Conservation (phyloP, 1,284 basidiomycete species). For the Leucoagaricus sp. region DNA sequence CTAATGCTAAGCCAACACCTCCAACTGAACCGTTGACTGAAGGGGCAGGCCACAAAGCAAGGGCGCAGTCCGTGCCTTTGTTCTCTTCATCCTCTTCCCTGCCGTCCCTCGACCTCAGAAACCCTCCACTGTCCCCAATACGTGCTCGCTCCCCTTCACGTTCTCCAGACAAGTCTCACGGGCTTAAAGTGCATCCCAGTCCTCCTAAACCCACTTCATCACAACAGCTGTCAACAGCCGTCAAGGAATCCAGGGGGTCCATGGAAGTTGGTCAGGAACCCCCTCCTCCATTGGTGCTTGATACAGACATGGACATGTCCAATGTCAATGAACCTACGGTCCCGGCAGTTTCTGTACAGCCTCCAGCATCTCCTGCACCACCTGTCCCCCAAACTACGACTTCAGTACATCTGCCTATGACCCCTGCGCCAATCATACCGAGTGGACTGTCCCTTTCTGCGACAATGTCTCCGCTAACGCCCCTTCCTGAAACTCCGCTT, state of each 20-base stretch:
- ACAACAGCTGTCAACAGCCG: constrained; percentile 21
- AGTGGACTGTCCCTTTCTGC: constrained; percentile 18
- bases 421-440: constrained; percentile 25
- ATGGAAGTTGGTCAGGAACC: constrained; percentile 29
- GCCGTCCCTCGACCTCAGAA: constrained; percentile 43
- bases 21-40: constrained; percentile 20
- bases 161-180: constrained; percentile 42
- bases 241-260: constrained; percentile 28
- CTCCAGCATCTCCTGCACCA: background rate
- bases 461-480: constrained; percentile 45
- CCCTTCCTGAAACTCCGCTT: constrained; percentile 41
- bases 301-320: constrained; percentile 13
- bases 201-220: constrained; percentile 3
- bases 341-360: background rate
- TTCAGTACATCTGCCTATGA: constrained; percentile 18
- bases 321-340: background rate
- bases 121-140: constrained; percentile 42
- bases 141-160: constrained; percentile 39
- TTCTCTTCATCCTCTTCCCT: constrained; percentile 33
- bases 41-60: constrained; percentile 26
- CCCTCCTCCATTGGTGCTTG: background rate
- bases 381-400: background rate
- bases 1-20: constrained; percentile 20
- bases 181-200: constrained; percentile 30
- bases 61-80: constrained; percentile 47